Percentiles rank a stretch among this genome's conserved stretches.
phyloP scores from a whole-genome alignment of 176 grass and related monocot genomes.

The Cenchrus americanus region DNA sequence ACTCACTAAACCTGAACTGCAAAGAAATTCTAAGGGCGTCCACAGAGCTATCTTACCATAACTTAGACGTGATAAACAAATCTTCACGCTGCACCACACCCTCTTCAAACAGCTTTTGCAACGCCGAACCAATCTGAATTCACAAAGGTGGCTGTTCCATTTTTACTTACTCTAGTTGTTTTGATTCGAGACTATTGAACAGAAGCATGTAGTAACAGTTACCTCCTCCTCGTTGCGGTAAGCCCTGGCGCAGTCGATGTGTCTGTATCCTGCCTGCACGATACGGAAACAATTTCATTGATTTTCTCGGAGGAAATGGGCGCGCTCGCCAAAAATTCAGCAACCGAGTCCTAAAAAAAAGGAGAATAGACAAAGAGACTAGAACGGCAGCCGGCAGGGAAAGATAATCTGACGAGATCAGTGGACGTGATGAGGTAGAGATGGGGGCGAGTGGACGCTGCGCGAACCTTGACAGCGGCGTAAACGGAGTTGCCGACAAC shows the following conservation, averaged over 20 bases:
- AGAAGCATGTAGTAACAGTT: neutral
- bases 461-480: conserved; percentile 71
- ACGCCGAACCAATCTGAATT: conserved; percentile 60
- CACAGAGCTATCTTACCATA: conserved; percentile 40
- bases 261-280: conserved; percentile 78
- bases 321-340: neutral
- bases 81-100: conserved; percentile 74
- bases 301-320: neutral
- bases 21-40: neutral
- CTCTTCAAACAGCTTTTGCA: conserved; percentile 70
- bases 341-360: neutral
- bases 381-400: neutral
- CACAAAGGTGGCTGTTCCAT: neutral
- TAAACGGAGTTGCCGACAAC: conserved; percentile 62
- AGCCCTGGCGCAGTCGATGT: conserved; percentile 74
- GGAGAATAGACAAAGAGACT: neutral
- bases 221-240: conserved; percentile 89
- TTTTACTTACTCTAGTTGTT: neutral
- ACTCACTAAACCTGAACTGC: neutral
- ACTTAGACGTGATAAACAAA: conserved; percentile 75
- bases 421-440: neutral
- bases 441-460: neutral
- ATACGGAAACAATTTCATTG: neutral
- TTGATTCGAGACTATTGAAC: neutral
- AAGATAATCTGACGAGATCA: neutral